A percentile compares a stretch with the other conserved stretches of the same genome.
These are phyloP conservation scores for Cryomyces minteri DNA, from an alignment of 495 filamentous ascomycete species.

Conservation along the genomic window DNA sequence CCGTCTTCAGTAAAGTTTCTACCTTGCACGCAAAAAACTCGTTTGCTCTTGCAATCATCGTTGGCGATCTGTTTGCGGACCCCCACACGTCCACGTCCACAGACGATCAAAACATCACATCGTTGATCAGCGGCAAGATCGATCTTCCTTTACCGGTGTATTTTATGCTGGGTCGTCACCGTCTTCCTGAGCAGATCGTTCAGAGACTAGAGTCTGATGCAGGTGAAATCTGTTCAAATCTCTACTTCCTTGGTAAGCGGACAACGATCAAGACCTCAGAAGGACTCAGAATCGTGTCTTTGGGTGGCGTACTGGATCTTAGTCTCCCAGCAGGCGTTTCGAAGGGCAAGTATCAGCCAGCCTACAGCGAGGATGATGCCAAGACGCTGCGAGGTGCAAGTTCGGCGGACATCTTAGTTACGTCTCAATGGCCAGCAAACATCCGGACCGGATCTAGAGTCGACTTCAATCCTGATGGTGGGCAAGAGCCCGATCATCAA, in stretches of 20 bases:
- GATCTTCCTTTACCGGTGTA: slow-evolving; percentile 65
- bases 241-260: slow-evolving; percentile 75
- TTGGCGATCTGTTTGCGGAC: slow-evolving; percentile 58
- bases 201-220: slow-evolving; percentile 51
- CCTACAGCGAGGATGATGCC: slow-evolving; percentile 60
- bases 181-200: slow-evolving; percentile 48
- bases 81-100: slow-evolving; percentile 15
- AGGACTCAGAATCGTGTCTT: slow-evolving; percentile 62
- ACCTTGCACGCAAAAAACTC: slow-evolving; percentile 66
- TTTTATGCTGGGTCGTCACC: slow-evolving; percentile 53
- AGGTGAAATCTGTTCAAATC: slow-evolving; percentile 72
- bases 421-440: slow-evolving; percentile 62
- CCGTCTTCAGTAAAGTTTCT: slow-evolving; percentile 59
- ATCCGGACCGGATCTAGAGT: slow-evolving; percentile 41
- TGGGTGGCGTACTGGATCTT: slow-evolving; percentile 51
- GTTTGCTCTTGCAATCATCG: slow-evolving; percentile 68
- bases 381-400: slow-evolving; percentile 54
- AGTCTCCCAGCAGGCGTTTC: slow-evolving; percentile 30
- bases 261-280: slow-evolving; percentile 75
- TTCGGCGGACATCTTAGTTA: slow-evolving; percentile 68
- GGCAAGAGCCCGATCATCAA: slow-evolving; percentile 14
- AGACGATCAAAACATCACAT: slow-evolving; percentile 37
- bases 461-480: slow-evolving; percentile 17
- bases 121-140: slow-evolving; percentile 52
- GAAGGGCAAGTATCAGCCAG: slow-evolving; percentile 44